These are phyloP conservation scores for Drechslera avenae DNA, from an alignment of 2,329 filamentous ascomycete genomes.

Conservation along the genomic window DNA sequence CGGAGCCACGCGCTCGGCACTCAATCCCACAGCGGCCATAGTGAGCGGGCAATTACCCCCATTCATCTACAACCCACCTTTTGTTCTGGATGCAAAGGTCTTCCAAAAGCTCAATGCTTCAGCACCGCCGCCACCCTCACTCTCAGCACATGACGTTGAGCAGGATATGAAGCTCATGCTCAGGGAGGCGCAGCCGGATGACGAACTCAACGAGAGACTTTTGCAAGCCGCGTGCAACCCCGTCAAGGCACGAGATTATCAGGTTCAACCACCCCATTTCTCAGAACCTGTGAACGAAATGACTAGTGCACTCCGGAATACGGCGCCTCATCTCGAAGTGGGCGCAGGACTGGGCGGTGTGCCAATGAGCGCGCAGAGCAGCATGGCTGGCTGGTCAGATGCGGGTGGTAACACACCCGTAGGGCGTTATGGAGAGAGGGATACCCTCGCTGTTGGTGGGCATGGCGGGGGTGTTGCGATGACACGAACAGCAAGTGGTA, in stretches of 20 bases:
- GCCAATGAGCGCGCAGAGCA: constrained; percentile 50
- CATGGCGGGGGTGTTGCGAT: constrained; percentile 42
- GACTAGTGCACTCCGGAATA: constrained; percentile 34
- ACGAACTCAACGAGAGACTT: constrained; percentile 48
- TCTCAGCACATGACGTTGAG: constrained; percentile 52
- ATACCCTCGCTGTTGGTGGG: constrained; percentile 19
- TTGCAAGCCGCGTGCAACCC: constrained; percentile 44
- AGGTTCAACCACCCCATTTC: constrained; percentile 43
- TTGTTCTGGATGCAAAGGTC: constrained; percentile 53
- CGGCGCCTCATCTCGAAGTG: constrained; percentile 43
- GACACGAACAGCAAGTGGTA: constrained; percentile 47
- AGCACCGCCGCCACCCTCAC: constrained; percentile 53
- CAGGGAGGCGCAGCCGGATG: constrained; percentile 44
- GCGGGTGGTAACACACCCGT: constrained; percentile 44
- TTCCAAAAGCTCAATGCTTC: constrained; percentile 55
- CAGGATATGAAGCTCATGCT: constrained; percentile 57
- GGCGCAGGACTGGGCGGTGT: constrained; percentile 39
- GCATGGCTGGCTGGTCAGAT: constrained; percentile 45
- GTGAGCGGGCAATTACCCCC: constrained; percentile 48
- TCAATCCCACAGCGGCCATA: constrained; percentile 58
- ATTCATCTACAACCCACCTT: constrained; percentile 51
- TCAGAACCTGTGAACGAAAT: constrained; percentile 41
- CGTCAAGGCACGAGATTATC: constrained; percentile 41
- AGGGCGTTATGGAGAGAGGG: constrained; percentile 40
- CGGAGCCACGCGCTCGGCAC: constrained; percentile 59